Percentiles rank a stretch among this genome's conserved stretches.
Evolutionary conservation across 176 grass and related monocot species (phyloP).

Genomic region (Ampelocalamus luodianensis): DNA sequence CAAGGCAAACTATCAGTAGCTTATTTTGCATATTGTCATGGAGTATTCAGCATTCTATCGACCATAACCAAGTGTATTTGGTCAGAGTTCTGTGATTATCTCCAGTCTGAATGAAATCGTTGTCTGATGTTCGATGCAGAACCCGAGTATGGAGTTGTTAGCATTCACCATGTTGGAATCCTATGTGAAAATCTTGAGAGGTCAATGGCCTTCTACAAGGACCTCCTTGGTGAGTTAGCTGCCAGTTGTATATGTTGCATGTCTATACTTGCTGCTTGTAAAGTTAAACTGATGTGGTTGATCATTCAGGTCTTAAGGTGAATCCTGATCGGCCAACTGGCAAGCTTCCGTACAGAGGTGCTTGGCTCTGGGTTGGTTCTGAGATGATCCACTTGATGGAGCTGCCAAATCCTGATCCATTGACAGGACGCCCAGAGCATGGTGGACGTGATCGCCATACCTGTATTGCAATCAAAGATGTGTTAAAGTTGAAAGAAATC

Average conservation of each 20-base stretch:
- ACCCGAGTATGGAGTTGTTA: constrained; percentile 86
- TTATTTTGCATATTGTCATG: constrained; percentile 1
- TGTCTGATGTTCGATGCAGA: constrained; percentile 43
- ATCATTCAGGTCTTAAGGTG: constrained; percentile 78
- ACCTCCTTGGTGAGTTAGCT: constrained; percentile 71
- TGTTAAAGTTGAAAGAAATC: constrained; percentile 82
- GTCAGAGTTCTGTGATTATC: constrained; percentile 10
- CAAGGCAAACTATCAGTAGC: constrained; percentile 17
- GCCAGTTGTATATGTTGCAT: neutral
- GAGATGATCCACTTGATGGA: constrained; percentile 96
- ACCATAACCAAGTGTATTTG: neutral
- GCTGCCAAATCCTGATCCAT: constrained; percentile 86
- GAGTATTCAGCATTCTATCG: neutral
- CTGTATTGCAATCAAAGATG: constrained; percentile 88
- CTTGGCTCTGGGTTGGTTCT: constrained; percentile 89
- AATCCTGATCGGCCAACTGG: constrained; percentile 83
- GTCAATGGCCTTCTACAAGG: constrained; percentile 90
- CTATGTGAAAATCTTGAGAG: constrained; percentile 93
- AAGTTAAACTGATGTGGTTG: constrained; percentile 36
- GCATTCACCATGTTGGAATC: constrained; percentile 95
- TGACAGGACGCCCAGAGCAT: constrained; percentile 91
- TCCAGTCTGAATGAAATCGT: constrained; percentile 1
- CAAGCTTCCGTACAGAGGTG: constrained; percentile 94
- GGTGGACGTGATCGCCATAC: constrained; percentile 92
- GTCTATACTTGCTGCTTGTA: neutral